Evolutionary conservation across 306 rosid genomes (phyloP), one percentile per base, ranked within the genome.

Genomic region (Lathyrus aphaca): DNA sequence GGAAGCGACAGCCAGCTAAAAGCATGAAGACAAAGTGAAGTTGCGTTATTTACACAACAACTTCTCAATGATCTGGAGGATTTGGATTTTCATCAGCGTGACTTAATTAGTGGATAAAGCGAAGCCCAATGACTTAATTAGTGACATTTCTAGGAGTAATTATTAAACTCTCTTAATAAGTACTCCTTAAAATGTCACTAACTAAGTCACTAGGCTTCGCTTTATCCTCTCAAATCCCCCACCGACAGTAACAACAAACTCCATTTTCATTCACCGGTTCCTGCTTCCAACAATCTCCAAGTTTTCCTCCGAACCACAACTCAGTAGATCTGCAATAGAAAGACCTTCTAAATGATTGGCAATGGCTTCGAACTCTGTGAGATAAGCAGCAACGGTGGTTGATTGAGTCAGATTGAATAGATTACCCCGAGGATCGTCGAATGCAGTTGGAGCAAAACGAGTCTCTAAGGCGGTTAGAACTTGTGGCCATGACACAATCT

Each of bases 1-100:
- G 45, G n/a, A 17, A 30, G 32, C 8, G 66, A 56, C 54, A 62
- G 39, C 44, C 65, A 55, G 21, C 49, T 76, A 45, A 78, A 30
- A 64, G 62, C 5, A 14, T 15, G 65, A 46, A 54, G 16, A 42
- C 69, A 61, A 17, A 73, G 21, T n/a, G 62, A 57, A 39, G 2
- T 60, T 30, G 72, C 12, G 4, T 35, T 44, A 23, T 17, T 14
- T 8, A 17, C 16, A 5, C 72, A 64, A 30, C 46, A 37, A 23
- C 1, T 23, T 23, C 25, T 23, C 25, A 23, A 23, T 23, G 25
- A 23, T 23, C 25, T 23, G 25, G 25, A 23, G 25, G 25, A 23
- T 23, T 23, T 23, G 25, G 25, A 23, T 23, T 23, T 23, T 23
- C 25, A 23, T 3, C 25, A 23, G 25, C 25, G n/a, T n/a, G n/a